Percentiles rank a stretch among this genome's conserved stretches.
These are phyloP conservation scores for Alternaria gaisen DNA, from an alignment of 2,329 filamentous ascomycete genomes.

Conservation along the genomic window DNA sequence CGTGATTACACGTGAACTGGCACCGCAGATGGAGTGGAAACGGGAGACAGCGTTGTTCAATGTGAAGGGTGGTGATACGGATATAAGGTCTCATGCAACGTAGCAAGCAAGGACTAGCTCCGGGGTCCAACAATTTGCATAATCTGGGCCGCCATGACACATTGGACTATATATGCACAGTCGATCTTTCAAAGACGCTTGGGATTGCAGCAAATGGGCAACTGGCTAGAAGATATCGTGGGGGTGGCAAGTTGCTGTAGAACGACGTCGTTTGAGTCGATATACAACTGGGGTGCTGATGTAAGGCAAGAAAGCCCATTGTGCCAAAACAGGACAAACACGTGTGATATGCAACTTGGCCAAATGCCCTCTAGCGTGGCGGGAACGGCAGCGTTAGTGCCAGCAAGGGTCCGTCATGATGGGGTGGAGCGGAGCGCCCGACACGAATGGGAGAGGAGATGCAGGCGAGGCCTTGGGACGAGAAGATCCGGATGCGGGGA, in stretches of 20 bases:
- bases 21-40: neutral
- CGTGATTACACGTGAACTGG: constrained; percentile 10
- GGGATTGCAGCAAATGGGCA: neutral
- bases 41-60: neutral
- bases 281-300: constrained; percentile 1
- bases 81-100: neutral
- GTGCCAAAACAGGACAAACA: constrained; percentile 6
- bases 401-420: constrained; percentile 7
- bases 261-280: neutral
- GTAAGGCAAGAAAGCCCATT: neutral
- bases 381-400: constrained; percentile 20
- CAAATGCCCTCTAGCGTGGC: constrained; percentile 3
- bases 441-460: constrained; percentile 9
- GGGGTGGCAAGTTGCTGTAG: neutral
- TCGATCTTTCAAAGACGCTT: neutral
- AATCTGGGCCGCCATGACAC: neutral
- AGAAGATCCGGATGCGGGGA: neutral
- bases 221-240: neutral
- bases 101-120: neutral
- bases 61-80: neutral
- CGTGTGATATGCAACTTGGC: constrained; percentile 5
- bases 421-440: constrained; percentile 9
- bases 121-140: neutral
- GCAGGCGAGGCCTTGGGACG: neutral
- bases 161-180: neutral